These are phyloP conservation scores for Achlya hypogyna DNA, from an alignment of 352 stramenopile species.

Conservation along the genomic window DNA sequence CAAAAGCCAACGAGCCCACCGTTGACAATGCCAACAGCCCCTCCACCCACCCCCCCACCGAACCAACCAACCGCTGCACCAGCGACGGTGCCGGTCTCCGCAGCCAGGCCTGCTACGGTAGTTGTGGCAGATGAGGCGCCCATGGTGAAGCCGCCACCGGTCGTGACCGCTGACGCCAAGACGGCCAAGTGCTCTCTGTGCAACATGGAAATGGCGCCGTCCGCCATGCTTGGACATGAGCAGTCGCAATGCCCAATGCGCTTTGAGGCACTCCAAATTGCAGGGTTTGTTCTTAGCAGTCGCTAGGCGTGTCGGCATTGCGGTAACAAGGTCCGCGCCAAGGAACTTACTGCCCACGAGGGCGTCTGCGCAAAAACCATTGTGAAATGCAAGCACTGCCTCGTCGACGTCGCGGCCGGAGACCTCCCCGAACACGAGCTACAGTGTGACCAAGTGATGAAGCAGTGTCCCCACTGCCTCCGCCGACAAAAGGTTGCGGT, in stretches of 20 bases:
- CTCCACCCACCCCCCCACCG: background rate
- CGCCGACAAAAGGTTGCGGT: conserved; percentile 53
- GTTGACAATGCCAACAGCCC: background rate
- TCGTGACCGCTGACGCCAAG: too few relatives aligned
- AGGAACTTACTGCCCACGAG: background rate
- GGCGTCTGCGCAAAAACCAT: background rate
- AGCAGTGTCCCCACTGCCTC: conserved; percentile 75
- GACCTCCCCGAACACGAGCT: conserved; percentile 66
- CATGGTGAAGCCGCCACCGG: too few relatives aligned
- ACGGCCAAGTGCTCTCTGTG: background rate
- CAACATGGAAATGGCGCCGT: background rate
- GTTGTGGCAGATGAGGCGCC: too few relatives aligned
- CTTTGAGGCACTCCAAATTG: background rate
- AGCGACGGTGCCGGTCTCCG: too few relatives aligned
- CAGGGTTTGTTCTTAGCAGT: background rate
- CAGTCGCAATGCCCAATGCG: conserved; percentile 45
- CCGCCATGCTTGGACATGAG: conserved; percentile 39
- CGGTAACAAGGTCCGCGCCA: background rate
- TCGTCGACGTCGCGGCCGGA: conserved; percentile 28
- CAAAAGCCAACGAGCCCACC: too few relatives aligned
- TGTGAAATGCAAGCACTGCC: conserved; percentile 59
- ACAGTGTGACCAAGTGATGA: conserved; percentile 68
- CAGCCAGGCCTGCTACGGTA: too few relatives aligned
- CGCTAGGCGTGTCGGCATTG: background rate
- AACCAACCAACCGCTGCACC: background rate